Evolutionary conservation across 2,329 filamentous ascomycete species (phyloP).

Genomic region (Ophiostoma novo-ulmi): DNA sequence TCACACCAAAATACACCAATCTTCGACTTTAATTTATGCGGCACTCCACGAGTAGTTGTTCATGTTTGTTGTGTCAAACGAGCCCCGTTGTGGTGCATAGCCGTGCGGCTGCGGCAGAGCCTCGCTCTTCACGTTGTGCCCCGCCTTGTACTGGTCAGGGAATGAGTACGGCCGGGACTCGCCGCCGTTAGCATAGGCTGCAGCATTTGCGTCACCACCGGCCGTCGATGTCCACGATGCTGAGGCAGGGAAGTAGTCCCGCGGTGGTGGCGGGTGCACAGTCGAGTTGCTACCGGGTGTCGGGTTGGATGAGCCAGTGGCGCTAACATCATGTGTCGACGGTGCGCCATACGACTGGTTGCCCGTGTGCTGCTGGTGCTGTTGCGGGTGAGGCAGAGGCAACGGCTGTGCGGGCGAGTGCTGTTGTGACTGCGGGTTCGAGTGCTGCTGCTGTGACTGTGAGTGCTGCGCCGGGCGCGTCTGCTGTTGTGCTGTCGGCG

Average conservation of each 20-base stretch:
- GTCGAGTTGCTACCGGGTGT: slow-evolving; percentile 28
- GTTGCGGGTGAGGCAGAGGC: slow-evolving; percentile 25
- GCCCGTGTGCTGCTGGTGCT: slow-evolving; percentile 21
- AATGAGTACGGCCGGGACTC: slow-evolving; percentile 47
- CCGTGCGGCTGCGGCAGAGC: slow-evolving; percentile 38
- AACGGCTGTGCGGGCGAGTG: slow-evolving; percentile 22
- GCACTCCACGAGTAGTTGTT: slow-evolving; percentile 56
- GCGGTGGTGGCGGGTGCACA: slow-evolving; percentile 30
- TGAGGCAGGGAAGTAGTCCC: slow-evolving; percentile 52
- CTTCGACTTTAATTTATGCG: slow-evolving; percentile 31
- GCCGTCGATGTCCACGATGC: slow-evolving; percentile 50
- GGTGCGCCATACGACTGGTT: slow-evolving; percentile 19
- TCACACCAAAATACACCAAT: not conserved
- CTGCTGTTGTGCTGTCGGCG: slow-evolving; percentile 16
- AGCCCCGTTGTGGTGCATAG: slow-evolving; percentile 41
- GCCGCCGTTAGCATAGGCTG: slow-evolving; percentile 42
- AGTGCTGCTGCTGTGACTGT: slow-evolving; percentile 20
- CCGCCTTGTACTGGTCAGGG: slow-evolving; percentile 46
- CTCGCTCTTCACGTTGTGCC: slow-evolving; percentile 34
- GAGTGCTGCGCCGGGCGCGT: slow-evolving; percentile 8
- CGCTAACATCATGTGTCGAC: slow-evolving; percentile 13
- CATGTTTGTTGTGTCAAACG: slow-evolving; percentile 43
- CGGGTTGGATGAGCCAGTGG: slow-evolving; percentile 23
- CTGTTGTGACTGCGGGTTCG: slow-evolving; percentile 26
- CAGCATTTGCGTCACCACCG: slow-evolving; percentile 39